phyloP scores from a whole-genome alignment of 352 stramenopile genomes.

The Pythium sukuiense region DNA sequence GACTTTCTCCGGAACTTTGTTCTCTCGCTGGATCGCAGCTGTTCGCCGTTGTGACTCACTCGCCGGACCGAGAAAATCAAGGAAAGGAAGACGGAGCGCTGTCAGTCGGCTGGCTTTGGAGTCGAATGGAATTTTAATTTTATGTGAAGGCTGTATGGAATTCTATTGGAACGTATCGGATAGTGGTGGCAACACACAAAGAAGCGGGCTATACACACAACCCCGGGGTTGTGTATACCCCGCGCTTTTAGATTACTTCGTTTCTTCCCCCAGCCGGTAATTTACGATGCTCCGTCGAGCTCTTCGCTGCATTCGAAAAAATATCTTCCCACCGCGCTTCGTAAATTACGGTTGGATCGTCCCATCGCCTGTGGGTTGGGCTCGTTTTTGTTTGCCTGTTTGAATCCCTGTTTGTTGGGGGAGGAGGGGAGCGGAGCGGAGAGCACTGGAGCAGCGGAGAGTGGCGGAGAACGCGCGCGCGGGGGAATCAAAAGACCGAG shows the following conservation, averaged over 20 bases:
- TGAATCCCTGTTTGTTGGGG: constrained; percentile 11
- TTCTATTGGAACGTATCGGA: constrained; percentile 2
- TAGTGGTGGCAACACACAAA: neutral
- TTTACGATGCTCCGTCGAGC: neutral
- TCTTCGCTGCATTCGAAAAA: neutral
- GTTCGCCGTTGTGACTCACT: neutral
- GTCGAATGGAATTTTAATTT: neutral
- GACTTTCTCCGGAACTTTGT: neutral
- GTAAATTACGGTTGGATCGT: constrained; percentile 26
- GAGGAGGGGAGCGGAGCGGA: neutral
- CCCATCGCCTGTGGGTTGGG: constrained; percentile 9
- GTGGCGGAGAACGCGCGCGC: constrained; percentile 26
- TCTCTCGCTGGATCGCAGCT: neutral
- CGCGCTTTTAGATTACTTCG: constrained; percentile 4
- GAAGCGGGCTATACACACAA: neutral
- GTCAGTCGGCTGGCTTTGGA: neutral
- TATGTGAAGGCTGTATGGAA: neutral
- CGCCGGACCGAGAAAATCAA: neutral
- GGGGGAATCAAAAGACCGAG: constrained; percentile 21
- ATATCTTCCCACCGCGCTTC: neutral
- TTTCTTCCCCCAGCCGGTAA: constrained; percentile 3
- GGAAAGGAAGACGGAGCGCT: neutral
- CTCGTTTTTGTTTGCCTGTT: constrained; percentile 32
- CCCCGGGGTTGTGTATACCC: constrained; percentile 7
- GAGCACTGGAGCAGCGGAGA: constrained; percentile 13